These are phyloP conservation scores for Pseudomonodictys pantanalensis DNA, from an alignment of 495 filamentous ascomycete genomes.

Conservation along the genomic window DNA sequence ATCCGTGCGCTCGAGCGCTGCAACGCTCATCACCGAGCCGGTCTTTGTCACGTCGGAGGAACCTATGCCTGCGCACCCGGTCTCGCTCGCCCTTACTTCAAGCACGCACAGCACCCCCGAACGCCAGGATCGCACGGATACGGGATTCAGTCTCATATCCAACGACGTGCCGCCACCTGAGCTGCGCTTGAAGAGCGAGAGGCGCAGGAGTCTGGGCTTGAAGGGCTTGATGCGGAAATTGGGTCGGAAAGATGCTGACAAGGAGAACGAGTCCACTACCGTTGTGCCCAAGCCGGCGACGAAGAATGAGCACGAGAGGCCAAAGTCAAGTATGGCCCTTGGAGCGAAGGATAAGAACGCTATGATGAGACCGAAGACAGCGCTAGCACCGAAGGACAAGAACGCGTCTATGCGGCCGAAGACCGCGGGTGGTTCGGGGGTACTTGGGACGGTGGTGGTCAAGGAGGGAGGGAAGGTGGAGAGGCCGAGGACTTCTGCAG, in stretches of 20 bases:
- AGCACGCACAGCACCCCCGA: neutral
- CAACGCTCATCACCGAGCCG: slow-evolving; percentile 22
- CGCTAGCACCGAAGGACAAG: slow-evolving; percentile 19
- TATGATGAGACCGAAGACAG: slow-evolving; percentile 10
- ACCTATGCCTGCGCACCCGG: slow-evolving; percentile 10
- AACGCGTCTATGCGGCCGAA: slow-evolving; percentile 11
- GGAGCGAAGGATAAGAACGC: neutral
- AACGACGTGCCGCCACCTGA: slow-evolving; percentile 17
- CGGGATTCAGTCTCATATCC: slow-evolving; percentile 8
- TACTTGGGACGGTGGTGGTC: neutral
- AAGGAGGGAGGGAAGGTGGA: neutral
- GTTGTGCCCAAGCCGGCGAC: too few relatives aligned
- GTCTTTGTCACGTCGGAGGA: neutral
- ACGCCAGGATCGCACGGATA: neutral
- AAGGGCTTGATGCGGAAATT: slow-evolving; percentile 22
- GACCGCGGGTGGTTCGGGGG: neutral
- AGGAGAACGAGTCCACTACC: neutral
- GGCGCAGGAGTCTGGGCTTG: slow-evolving; percentile 12
- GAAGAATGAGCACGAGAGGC: neutral
- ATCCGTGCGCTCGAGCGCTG: slow-evolving; percentile 22
- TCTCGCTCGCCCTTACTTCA: neutral
- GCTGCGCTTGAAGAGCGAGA: neutral
- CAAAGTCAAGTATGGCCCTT: neutral
- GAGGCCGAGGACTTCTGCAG: neutral
- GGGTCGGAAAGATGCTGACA: neutral